Conservation (phyloP, 352 stramenopile species). For the Hyaloperonospora arabidopsidis region DNA sequence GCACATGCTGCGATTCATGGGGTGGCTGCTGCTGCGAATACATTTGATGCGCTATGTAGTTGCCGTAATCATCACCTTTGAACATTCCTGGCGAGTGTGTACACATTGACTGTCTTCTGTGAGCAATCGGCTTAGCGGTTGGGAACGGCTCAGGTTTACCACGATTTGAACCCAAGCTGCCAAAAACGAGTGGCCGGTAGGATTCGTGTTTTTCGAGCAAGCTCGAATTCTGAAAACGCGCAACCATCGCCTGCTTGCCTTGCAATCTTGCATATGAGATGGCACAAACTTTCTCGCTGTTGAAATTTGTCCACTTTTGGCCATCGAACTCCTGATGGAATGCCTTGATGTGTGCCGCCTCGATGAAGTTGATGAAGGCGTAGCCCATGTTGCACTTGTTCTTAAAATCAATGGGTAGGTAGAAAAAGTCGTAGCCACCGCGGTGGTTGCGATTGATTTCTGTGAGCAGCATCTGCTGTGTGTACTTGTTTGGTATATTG, state of each 20-base stretch:
- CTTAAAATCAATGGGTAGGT: conserved; percentile 99
- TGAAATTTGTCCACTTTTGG: conserved; percentile 96
- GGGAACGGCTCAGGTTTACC: conserved; percentile 66
- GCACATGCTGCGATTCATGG: conserved; percentile 22
- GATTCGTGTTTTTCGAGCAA: conserved; percentile 90
- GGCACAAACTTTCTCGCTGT: conserved; percentile 98
- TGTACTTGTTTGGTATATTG: conserved; percentile 99
- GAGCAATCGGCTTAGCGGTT: conserved; percentile 40
- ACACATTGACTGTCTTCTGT: conserved; percentile 36
- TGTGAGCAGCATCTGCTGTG: conserved; percentile 96
- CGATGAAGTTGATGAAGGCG: conserved; percentile 99
- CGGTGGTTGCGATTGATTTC: conserved; percentile 93
- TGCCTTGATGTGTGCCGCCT: conserved; percentile 60
- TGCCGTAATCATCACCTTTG: conserved; percentile 26
- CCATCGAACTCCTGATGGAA: conserved; percentile 83
- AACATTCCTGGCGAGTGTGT: conserved; percentile 23
- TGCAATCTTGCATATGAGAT: conserved; percentile 98
- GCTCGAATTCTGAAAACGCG: conserved; percentile 97
- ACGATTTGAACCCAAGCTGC: conserved; percentile 60
- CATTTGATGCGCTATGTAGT: conserved; percentile 24
- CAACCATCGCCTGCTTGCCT: conserved; percentile 96
- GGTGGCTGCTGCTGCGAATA: conserved; percentile 16
- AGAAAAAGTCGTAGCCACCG: conserved; percentile 98
- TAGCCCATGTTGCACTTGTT: conserved; percentile 99
- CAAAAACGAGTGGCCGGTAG: conserved; percentile 89